These are phyloP conservation scores for Phytophthora idaei DNA, from an alignment of 352 stramenopile species.

Conservation along the genomic window DNA sequence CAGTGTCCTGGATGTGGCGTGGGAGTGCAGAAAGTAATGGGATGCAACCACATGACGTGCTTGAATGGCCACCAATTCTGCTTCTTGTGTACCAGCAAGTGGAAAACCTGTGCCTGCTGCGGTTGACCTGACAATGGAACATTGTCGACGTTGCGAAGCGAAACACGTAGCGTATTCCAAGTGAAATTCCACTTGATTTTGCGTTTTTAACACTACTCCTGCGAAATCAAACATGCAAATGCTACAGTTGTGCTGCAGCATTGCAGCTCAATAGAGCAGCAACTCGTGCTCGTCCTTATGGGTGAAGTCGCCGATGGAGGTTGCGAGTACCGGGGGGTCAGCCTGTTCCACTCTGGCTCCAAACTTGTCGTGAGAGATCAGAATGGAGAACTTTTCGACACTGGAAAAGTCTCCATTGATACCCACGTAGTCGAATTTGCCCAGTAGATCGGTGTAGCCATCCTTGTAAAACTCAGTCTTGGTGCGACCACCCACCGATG, in stretches of 20 bases:
- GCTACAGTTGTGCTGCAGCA: neutral
- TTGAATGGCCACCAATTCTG: conserved; percentile 72
- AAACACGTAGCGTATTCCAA: conserved; percentile 6
- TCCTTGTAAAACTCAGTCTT: conserved; percentile 79
- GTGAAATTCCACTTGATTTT: neutral
- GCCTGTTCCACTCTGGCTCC: conserved; percentile 52
- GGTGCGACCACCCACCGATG: conserved; percentile 6
- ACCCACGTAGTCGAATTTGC: conserved; percentile 74
- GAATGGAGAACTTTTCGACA: conserved; percentile 60
- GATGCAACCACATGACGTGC: conserved; percentile 71
- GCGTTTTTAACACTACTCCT: neutral
- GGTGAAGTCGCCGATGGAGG: conserved; percentile 35
- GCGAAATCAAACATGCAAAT: neutral
- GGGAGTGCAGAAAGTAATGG: conserved; percentile 52
- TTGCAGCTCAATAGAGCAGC: conserved; percentile 39
- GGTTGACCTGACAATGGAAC: conserved; percentile 7
- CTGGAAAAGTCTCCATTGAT: conserved; percentile 87
- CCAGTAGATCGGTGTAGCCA: conserved; percentile 78
- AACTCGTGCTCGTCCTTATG: conserved; percentile 30
- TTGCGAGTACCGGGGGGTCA: conserved; percentile 47
- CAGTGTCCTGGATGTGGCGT: conserved; percentile 78
- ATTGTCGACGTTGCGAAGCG: neutral
- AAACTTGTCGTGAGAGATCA: conserved; percentile 52
- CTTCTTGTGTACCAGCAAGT: conserved; percentile 41
- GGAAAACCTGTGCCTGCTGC: conserved; percentile 49